phyloP scores from a whole-genome alignment of 1,139 yeast genomes.

The Sugiyamaella japonica region DNA sequence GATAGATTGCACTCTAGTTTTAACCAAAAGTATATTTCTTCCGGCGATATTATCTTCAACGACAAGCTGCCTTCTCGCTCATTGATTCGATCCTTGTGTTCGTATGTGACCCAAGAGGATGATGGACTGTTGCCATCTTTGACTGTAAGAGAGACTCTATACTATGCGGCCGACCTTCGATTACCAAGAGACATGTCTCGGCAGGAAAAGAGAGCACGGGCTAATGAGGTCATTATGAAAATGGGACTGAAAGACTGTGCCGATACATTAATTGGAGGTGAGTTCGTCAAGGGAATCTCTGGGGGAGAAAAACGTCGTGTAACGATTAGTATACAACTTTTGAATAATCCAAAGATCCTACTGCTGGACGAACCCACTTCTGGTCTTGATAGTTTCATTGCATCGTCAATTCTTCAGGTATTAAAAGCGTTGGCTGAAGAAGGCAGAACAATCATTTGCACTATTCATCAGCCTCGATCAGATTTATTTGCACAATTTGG shows the following conservation, averaged over 20 bases:
- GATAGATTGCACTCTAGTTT: slow-evolving; percentile 55
- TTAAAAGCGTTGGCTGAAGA: slow-evolving; percentile 57
- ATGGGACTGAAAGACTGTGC: slow-evolving; percentile 79
- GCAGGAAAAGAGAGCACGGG: slow-evolving; percentile 40
- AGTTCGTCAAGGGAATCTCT: slow-evolving; percentile 70
- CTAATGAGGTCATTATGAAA: slow-evolving; percentile 59
- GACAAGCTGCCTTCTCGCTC: slow-evolving; percentile 45
- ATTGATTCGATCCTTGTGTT: slow-evolving; percentile 55
- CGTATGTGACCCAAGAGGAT: slow-evolving; percentile 81
- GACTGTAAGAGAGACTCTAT: slow-evolving; percentile 75
- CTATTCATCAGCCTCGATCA: slow-evolving; percentile 83
- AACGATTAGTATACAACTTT: slow-evolving; percentile 74
- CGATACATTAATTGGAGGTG: slow-evolving; percentile 73
- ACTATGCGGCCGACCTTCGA: slow-evolving; percentile 69
- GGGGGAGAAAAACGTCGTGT: slow-evolving; percentile 88
- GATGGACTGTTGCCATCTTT: slow-evolving; percentile 65
- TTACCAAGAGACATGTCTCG: slow-evolving; percentile 41
- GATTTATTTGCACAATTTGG: slow-evolving; percentile 65
- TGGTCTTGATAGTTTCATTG: slow-evolving; percentile 80
- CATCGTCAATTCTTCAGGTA: slow-evolving; percentile 65
- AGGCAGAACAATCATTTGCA: slow-evolving; percentile 70
- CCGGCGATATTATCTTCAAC: slow-evolving; percentile 50
- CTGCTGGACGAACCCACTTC: slow-evolving; percentile 88
- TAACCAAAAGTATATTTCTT: slow-evolving; percentile 41
- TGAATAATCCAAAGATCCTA: slow-evolving; percentile 68